Evolutionary conservation across 352 stramenopile genomes (phyloP), one percentile per base, ranked within the genome.

Genomic region (Phytophthora macrochlamydospora): DNA sequence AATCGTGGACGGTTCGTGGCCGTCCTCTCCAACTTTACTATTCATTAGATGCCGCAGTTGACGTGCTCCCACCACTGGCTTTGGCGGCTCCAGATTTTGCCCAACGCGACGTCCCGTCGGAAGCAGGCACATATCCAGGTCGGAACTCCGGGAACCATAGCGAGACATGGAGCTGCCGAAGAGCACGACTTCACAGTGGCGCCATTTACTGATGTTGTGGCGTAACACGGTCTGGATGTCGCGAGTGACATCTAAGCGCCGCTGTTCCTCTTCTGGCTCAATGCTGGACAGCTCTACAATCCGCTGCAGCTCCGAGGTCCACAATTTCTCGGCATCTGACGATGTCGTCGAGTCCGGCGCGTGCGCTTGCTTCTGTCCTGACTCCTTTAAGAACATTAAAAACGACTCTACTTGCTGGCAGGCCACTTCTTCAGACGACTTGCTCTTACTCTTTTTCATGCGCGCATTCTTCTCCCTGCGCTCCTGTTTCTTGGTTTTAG

Each of bases 111-210:
- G 62, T 4, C 63, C 67, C 49, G 69, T 66, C 1, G 75, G 53
- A 18, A 89, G 69, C 8, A 93, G 66, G 59, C 85, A 92, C 72
- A 95, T 77, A 63, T 95, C 87, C 18, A 94, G 54, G 62, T 95
- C 87, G 40, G 84, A 95, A 29, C 57, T 73, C 33, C 76, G 79
- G 11, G 87, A 90, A 31, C 87, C 87, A 42, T 85, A 94, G 49
- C 77, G 85, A 44, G 85, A 93, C 53, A 92, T 53, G 1, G 87
- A 95, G 35, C 87, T 95, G 51, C 87, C 87, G 49, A 91, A 95
- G 4, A 91, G 73, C 57, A 82, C 49, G 11, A 93, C 52, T 11
- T 87, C 57, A 32, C 76, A 85, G 18, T 77, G 56, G 0, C 68
- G 76, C 79, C 82, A 90, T 49, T 87, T 82, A 54, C 48, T 73